Conservation (phyloP, 176 grass and related monocot species). For the Elymus sibiricus region DNA sequence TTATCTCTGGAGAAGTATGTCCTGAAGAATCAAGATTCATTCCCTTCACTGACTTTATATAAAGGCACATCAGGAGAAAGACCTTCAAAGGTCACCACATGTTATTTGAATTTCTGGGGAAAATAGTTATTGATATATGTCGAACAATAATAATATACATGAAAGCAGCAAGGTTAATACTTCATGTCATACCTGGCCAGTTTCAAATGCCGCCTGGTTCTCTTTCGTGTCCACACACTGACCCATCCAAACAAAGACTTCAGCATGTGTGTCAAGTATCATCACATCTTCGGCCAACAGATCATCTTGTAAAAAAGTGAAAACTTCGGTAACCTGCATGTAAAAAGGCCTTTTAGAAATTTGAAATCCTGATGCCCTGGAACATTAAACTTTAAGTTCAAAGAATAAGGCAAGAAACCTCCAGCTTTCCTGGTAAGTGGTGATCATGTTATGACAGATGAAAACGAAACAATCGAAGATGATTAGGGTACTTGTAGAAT, state of each 20-base stretch:
- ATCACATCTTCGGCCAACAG: constrained; percentile 84
- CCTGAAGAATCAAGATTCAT: constrained; percentile 85
- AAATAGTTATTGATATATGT: constrained; percentile 17
- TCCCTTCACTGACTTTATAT: constrained; percentile 80
- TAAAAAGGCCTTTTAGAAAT: constrained; percentile 8
- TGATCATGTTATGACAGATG: neutral
- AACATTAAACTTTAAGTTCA: constrained; percentile 1
- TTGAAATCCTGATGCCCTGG: neutral
- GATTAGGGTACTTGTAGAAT: constrained; percentile 26
- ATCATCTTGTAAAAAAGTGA: constrained; percentile 97
- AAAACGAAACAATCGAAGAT: constrained; percentile 23
- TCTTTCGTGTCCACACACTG: constrained; percentile 72
- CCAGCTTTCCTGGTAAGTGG: constrained; percentile 62
- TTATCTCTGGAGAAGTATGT: constrained; percentile 90
- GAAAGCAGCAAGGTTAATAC: constrained; percentile 20
- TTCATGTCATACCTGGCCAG: constrained; percentile 52
- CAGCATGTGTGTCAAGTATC: constrained; percentile 70
- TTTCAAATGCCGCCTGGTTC: constrained; percentile 73
- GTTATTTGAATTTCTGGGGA: constrained; percentile 69
- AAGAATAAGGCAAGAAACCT: constrained; percentile 48
- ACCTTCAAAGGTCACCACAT: constrained; percentile 64
- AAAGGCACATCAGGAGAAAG: constrained; percentile 65
- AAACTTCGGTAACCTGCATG: constrained; percentile 65
- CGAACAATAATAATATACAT: constrained; percentile 6
- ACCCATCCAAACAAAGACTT: constrained; percentile 92